Evolutionary conservation across 208 protist genomes (phyloP).

Genomic region (Wallacemonas collosoma): DNA sequence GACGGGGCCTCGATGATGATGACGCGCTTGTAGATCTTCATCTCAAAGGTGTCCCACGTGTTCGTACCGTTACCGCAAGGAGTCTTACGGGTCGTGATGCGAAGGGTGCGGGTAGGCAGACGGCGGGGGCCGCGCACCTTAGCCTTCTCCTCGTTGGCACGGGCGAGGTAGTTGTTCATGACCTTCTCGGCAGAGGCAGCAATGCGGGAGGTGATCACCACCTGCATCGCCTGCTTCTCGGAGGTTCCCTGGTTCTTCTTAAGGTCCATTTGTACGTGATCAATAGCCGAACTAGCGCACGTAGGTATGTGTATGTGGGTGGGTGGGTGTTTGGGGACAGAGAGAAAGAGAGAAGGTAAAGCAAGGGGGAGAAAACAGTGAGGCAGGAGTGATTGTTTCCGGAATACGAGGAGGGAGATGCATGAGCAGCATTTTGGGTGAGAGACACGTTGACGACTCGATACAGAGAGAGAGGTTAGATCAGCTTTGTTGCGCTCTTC

Average conservation of each 20-base stretch:
- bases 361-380: background rate
- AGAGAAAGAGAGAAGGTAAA: background rate
- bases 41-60: slow-evolving; percentile 99
- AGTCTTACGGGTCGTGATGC: slow-evolving; percentile 98
- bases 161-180: slow-evolving; percentile 93
- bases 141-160: slow-evolving; percentile 96
- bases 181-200: slow-evolving; percentile 98
- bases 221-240: slow-evolving; percentile 93
- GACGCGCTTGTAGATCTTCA: slow-evolving; percentile 99
- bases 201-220: slow-evolving; percentile 97
- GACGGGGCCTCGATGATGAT: slow-evolving; percentile 96
- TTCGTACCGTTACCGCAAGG: slow-evolving; percentile 99
- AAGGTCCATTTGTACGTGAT: slow-evolving; percentile 85
- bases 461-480: no score
- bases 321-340: no score
- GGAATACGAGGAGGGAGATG: no score
- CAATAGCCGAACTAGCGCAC: slow-evolving; percentile 35
- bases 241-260: slow-evolving; percentile 70
- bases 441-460: no score
- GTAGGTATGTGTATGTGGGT: background rate
- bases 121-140: slow-evolving; percentile 97
- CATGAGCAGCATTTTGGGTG: no score
- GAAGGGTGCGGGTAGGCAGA: slow-evolving; percentile 98
- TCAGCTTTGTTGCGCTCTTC: no score
- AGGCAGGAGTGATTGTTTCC: no score